Evolutionary conservation across 768 basidiomycete genomes (phyloP), one percentile per base, ranked within the genome.

Genomic region (Kwoniella pini): DNA sequence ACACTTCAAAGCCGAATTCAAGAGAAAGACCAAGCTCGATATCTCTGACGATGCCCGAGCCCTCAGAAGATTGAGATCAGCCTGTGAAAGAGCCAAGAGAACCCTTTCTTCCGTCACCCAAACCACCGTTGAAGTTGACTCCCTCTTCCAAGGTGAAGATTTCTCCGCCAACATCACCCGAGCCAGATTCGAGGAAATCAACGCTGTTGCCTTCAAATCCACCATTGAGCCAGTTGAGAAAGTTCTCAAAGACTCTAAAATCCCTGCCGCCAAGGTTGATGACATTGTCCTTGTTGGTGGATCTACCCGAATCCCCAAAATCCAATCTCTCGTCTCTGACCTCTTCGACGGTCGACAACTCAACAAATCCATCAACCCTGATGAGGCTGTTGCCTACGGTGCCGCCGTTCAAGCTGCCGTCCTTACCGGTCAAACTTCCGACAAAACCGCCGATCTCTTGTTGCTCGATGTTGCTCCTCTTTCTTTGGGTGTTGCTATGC

Each of bases 301-400:
- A 66, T 99, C 96, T 59, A 99, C 96, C 72, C 96, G 96, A 86
- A 99, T 99, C 78, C 96, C 96, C 68, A 97, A 97, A 84, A 90
- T 99, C 70, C 94, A 97, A 82, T 85, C 93, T 27, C 88, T 99
- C 62, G 96, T 99, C 54, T 97, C 94, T 60, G 96, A 99, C 80
- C 95, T 88, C 85, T 99, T 99, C 80, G 90, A 90, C 80, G 93
- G 92, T 64, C 92, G 95, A 74, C 90, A 94, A 79, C 82, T 97
- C 78, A 98, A 98, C 88, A 99, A 99, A 85, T 96, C 93, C 61
- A 99, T 99, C 83, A 99, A 99, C 86, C 96, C 96, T 65, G 96
- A 99, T 77, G 96, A 99, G 83, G 96, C 96, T 74, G 96, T 99
- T 73, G 96, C 96, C 48, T 97, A 98, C 81, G 96, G 96, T 83